These are phyloP conservation scores for Microcera coccophila DNA, from an alignment of 2,329 filamentous ascomycete species.

Conservation along the genomic window DNA sequence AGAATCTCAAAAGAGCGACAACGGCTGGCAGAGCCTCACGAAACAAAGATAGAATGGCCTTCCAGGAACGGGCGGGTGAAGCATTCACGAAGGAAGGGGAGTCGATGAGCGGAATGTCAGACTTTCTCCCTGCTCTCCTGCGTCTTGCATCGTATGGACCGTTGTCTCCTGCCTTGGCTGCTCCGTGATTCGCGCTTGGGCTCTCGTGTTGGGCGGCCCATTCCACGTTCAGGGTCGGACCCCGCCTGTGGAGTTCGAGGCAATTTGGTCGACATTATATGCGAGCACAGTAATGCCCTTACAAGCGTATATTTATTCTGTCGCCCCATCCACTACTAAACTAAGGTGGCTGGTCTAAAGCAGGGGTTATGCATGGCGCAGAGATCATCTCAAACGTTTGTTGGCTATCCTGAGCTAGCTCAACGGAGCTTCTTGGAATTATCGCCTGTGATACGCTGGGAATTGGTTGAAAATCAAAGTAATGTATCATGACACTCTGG, in stretches of 20 bases:
- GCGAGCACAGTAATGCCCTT: neutral
- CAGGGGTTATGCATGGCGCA: constrained; percentile 8
- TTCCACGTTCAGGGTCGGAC: constrained; percentile 6
- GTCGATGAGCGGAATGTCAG: neutral
- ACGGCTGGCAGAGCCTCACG: neutral
- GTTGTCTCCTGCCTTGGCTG: constrained; percentile 7
- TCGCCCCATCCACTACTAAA: constrained; percentile 11
- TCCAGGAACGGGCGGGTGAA: constrained; percentile 19
- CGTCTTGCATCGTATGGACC: constrained; percentile 3
- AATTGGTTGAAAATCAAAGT: no score
- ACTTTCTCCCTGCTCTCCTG: constrained; percentile 1
- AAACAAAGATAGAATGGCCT: constrained; percentile 24
- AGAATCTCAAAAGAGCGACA: neutral
- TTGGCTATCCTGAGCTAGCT: neutral
- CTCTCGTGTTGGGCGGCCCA: constrained; percentile 4
- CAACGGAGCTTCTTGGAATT: no score
- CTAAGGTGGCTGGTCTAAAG: constrained; percentile 14
- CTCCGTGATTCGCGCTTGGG: constrained; percentile 12
- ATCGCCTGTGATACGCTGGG: no score
- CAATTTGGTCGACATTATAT: constrained; percentile 6
- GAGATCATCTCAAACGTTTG: neutral
- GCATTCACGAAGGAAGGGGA: constrained; percentile 9
- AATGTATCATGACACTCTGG: no score
- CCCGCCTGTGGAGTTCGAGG: constrained; percentile 5
- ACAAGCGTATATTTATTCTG: constrained; percentile 5